These are phyloP conservation scores for Flammula alnicola DNA, from an alignment of 1,284 basidiomycete species.

Conservation along the genomic window DNA sequence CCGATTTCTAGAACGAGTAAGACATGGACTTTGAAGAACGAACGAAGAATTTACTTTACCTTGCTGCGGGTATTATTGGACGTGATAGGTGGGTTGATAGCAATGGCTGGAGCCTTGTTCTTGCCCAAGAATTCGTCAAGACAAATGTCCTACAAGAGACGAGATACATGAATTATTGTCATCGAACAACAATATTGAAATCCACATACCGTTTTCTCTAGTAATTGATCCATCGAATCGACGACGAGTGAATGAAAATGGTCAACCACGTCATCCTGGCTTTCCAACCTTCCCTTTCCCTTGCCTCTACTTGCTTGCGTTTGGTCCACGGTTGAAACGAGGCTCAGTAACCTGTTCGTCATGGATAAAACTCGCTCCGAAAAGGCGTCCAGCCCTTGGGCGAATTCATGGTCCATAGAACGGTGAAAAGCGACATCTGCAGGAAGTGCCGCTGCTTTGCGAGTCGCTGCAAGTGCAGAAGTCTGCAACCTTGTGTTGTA, in stretches of 20 bases:
- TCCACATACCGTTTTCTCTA: slow-evolving; percentile 79
- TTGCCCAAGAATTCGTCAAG: slow-evolving; percentile 81
- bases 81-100: slow-evolving; percentile 46
- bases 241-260: slow-evolving; percentile 80
- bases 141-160: slow-evolving; percentile 69
- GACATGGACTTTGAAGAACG: not conserved
- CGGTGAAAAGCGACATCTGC: slow-evolving; percentile 83
- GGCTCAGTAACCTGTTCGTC: slow-evolving; percentile 64
- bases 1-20: slow-evolving; percentile 10
- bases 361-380: slow-evolving; percentile 65
- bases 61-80: too few relatives aligned
- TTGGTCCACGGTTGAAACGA: slow-evolving; percentile 49
- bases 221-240: slow-evolving; percentile 82
- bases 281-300: slow-evolving; percentile 60
- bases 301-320: slow-evolving; percentile 33
- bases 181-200: not conserved
- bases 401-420: slow-evolving; percentile 77
- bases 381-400: slow-evolving; percentile 65
- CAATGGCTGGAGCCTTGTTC: slow-evolving; percentile 67
- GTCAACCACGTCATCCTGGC: slow-evolving; percentile 82
- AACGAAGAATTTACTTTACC: not conserved
- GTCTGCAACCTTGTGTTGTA: slow-evolving; percentile 58
- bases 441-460: slow-evolving; percentile 61
- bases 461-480: slow-evolving; percentile 63
- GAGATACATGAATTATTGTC: not conserved